These are phyloP conservation scores for Aspergillus ochraceoroseus DNA, from an alignment of 2,329 filamentous ascomycete species.

Conservation along the genomic window DNA sequence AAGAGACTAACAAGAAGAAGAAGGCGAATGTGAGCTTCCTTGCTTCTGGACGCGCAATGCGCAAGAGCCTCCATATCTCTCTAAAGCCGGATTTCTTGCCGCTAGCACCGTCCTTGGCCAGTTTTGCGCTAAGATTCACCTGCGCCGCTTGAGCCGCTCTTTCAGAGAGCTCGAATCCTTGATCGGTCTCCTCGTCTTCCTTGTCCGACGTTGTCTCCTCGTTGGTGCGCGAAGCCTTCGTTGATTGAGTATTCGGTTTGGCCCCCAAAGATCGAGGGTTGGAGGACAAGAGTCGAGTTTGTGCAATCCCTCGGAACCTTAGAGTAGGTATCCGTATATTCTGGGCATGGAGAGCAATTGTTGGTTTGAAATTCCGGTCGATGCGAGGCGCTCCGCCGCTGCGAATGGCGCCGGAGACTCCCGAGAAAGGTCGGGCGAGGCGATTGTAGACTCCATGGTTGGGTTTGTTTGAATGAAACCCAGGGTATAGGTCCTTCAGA, in stretches of 20 bases:
- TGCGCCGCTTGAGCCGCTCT: slow-evolving; percentile 82
- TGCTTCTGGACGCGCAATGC: slow-evolving; percentile 80
- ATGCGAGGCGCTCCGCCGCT: slow-evolving; percentile 17
- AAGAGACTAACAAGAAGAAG: slow-evolving; percentile 79
- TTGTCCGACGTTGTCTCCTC: slow-evolving; percentile 37
- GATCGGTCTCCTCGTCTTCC: slow-evolving; percentile 53
- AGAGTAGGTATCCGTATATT: slow-evolving; percentile 3
- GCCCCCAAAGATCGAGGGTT: slow-evolving; percentile 26
- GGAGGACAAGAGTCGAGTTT: slow-evolving; percentile 26
- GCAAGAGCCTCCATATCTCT: slow-evolving; percentile 82
- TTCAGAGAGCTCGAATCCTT: slow-evolving; percentile 67
- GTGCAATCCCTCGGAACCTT: neutral
- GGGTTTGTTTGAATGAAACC: slow-evolving; percentile 4
- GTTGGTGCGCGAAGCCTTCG: slow-evolving; percentile 21
- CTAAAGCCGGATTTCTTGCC: slow-evolving; percentile 56
- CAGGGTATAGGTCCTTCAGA: slow-evolving; percentile 19
- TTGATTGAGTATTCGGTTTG: slow-evolving; percentile 20
- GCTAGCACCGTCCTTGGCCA: slow-evolving; percentile 70
- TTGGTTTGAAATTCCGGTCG: slow-evolving; percentile 16
- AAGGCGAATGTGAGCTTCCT: slow-evolving; percentile 75
- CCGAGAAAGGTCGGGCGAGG: slow-evolving; percentile 24
- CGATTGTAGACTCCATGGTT: slow-evolving; percentile 12
- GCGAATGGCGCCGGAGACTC: slow-evolving; percentile 21
- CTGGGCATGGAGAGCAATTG: slow-evolving; percentile 18
- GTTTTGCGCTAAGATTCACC: slow-evolving; percentile 78